Evolutionary conservation across 2,329 filamentous ascomycete genomes (phyloP), one percentile per base, ranked within the genome.

Genomic region (Botrytis hyacinthi): DNA sequence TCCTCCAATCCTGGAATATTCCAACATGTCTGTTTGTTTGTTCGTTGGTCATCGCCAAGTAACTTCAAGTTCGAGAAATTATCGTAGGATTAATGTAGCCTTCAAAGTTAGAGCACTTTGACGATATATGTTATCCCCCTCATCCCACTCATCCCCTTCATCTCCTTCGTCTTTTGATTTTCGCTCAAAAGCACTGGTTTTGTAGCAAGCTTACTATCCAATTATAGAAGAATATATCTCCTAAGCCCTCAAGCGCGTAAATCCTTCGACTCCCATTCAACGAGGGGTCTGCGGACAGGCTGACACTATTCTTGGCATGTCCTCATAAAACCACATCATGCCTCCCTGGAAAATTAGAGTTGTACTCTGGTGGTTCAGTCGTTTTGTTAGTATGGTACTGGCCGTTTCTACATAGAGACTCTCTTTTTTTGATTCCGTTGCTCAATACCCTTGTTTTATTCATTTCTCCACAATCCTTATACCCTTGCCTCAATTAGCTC

Each of bases 261-360:
- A 40, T 42, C 60, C 62, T 67, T 48, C 35, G 29, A 44, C 26
- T 71, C 65, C 46, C 46, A 40, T 26, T 26, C 12, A 20, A 35
- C 32, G n/a, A 37, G 35, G 37, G 40, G 37, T 59, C 62, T 60
- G 51, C 42, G 71, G 51, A 69, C 42, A 60, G 42, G 62, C 40
- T 68, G 62, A 61, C 35, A 57, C n/a, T 57, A 72, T 72, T 72
- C 60, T 72, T 72, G 51, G 71, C 62, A 40, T 18, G 22, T 57
- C 32, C 60, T 71, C 70, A 67, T 72, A 67, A 72, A 72, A 60
- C 40, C 35, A 32, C n/a, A 42, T 29, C 32, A 60, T 46, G 37
- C 62, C 51, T 35, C 12, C 32, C 26, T 14, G 62, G 63, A 29
- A 60, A 48, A 60, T 72, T 40, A 60, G 29, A 61, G n/a, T 60